phyloP scores from a whole-genome alignment of 192 early-diverging fungal species.

The Coemansia sp. region DNA sequence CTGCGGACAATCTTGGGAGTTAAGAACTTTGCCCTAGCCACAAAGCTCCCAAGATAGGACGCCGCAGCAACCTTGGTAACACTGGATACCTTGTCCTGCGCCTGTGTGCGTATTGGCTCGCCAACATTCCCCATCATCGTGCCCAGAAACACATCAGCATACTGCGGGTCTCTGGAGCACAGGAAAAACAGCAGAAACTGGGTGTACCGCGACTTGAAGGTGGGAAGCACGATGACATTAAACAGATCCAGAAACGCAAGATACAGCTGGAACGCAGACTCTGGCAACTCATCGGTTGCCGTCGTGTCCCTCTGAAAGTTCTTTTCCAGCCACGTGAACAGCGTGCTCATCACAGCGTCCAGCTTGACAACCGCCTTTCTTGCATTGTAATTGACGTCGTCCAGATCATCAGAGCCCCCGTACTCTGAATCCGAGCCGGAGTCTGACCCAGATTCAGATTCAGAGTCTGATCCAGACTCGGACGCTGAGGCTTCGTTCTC shows the following conservation, averaged over 20 bases:
- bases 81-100: conserved; percentile 58
- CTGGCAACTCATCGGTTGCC: conserved; percentile 29
- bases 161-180: conserved; percentile 65
- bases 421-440: conserved; percentile 40
- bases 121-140: conserved; percentile 63
- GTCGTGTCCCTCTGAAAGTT: conserved; percentile 21
- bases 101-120: conserved; percentile 39
- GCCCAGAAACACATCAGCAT: conserved; percentile 78
- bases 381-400: conserved; percentile 37
- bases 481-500: conserved; percentile 2
- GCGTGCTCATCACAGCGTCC: conserved; percentile 68
- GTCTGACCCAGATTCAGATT: conserved; percentile 21
- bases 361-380: conserved; percentile 68
- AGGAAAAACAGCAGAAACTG: conserved; percentile 92
- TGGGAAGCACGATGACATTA: conserved; percentile 75
- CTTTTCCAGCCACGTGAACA: conserved; percentile 64
- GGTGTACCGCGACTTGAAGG: conserved; percentile 85
- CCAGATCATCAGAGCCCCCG: conserved; percentile 18
- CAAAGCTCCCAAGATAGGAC: conserved; percentile 84
- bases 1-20: conserved; percentile 60
- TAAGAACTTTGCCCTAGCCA: conserved; percentile 85
- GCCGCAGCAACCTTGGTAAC: conserved; percentile 77
- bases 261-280: conserved; percentile 61
- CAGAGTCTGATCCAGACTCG: conserved; percentile 44
- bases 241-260: conserved; percentile 75